Percentiles rank a stretch among this genome's conserved stretches.
phyloP scores from a whole-genome alignment of 768 basidiomycete species.

The Leccinum variicolor region DNA sequence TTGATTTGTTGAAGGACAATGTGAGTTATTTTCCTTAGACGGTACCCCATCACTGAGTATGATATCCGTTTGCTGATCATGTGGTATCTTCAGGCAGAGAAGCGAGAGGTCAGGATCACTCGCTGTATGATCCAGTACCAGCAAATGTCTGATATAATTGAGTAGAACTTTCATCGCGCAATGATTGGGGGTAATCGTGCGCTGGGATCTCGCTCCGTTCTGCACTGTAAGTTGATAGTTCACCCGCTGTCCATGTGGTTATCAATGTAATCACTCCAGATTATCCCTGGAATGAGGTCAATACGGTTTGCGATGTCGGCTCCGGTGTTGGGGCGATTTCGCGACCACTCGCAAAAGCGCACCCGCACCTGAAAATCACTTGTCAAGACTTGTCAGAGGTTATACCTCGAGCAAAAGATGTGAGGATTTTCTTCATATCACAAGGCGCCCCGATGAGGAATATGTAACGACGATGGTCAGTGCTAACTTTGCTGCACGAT shows the following conservation, averaged over 20 bases:
- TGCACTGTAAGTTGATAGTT: neutral
- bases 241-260: too few species aligned
- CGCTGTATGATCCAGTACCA: neutral
- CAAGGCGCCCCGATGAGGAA: neutral
- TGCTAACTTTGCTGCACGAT: neutral
- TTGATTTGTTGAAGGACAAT: conserved; percentile 21
- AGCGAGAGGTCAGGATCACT: conserved; percentile 7
- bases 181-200: conserved; percentile 18
- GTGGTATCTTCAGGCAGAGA: conserved; percentile 10
- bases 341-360: neutral
- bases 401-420: neutral
- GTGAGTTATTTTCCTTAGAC: conserved; percentile 9
- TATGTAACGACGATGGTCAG: neutral
- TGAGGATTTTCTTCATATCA: neutral
- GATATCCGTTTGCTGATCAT: neutral
- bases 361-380: neutral
- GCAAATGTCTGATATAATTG: neutral
- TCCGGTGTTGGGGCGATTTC: neutral
- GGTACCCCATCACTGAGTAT: neutral
- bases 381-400: neutral
- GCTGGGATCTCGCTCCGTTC: conserved; percentile 14
- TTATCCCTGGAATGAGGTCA: neutral
- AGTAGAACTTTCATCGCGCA: conserved; percentile 20
- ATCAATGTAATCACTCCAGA: neutral
- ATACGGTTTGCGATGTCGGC: neutral